These are phyloP conservation scores for Trichophyton simii DNA, from an alignment of 2,329 filamentous ascomycete species.

Conservation along the genomic window DNA sequence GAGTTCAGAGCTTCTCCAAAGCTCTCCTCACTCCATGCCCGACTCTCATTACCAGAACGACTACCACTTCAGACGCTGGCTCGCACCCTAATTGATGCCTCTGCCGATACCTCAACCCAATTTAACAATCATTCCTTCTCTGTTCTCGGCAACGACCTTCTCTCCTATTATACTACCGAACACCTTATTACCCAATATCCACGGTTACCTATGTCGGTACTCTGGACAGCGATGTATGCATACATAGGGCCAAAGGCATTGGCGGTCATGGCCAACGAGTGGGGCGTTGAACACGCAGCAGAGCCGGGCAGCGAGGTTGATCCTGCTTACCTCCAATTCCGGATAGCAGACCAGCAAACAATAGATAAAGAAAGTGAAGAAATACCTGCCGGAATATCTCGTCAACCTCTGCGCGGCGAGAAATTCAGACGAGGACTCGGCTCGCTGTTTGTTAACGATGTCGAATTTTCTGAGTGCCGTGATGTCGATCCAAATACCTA, in stretches of 20 bases:
- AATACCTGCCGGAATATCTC: conserved; percentile 36
- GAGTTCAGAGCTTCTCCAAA: conserved; percentile 65
- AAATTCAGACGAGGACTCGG: conserved; percentile 51
- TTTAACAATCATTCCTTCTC: conserved; percentile 87
- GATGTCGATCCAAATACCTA: conserved; percentile 18
- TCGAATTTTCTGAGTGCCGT: conserved; percentile 66
- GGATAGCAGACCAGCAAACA: conserved; percentile 35
- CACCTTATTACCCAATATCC: conserved; percentile 80
- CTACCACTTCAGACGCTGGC: conserved; percentile 78
- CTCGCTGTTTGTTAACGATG: conserved; percentile 66
- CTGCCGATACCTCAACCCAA: conserved; percentile 62
- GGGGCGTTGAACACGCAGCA: conserved; percentile 83
- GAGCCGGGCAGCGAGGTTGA: conserved; percentile 85
- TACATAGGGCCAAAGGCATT: conserved; percentile 69
- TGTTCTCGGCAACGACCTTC: conserved; percentile 66
- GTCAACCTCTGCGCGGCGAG: conserved; percentile 37
- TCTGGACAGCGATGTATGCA: conserved; percentile 74
- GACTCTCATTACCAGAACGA: conserved; percentile 67
- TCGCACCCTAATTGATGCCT: conserved; percentile 70
- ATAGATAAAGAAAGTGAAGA: conserved; percentile 25
- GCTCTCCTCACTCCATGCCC: conserved; percentile 81
- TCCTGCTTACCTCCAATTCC: conserved; percentile 76
- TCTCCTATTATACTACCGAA: conserved; percentile 82
- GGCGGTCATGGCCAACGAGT: conserved; percentile 61
- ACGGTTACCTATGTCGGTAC: conserved; percentile 74